A percentile compares a stretch with the other conserved stretches of the same genome.
These are phyloP conservation scores for Angomonas ambiguus DNA, from an alignment of 208 protist species.

Conservation along the genomic window DNA sequence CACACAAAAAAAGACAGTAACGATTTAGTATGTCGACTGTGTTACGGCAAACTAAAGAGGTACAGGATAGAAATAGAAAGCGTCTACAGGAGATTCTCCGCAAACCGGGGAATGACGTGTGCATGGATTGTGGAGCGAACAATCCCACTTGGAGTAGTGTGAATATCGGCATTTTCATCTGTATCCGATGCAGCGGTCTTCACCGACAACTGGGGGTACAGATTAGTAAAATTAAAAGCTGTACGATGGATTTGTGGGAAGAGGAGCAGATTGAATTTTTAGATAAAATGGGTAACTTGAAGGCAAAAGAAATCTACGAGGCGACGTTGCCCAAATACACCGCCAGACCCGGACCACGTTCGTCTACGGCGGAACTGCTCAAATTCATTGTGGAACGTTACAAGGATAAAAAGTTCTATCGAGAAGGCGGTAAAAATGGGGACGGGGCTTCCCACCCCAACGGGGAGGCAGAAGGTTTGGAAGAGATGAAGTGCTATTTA, in stretches of 20 bases:
- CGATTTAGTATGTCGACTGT: slow-evolving; percentile 29
- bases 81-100: slow-evolving; percentile 38
- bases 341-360: slow-evolving; percentile 28
- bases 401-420: slow-evolving; percentile 52
- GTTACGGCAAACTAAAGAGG: slow-evolving; percentile 33
- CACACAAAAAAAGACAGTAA: neutral
- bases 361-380: slow-evolving; percentile 34
- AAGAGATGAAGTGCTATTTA: neutral
- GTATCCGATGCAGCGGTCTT: slow-evolving; percentile 86
- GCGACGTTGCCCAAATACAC: slow-evolving; percentile 27
- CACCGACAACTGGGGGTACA: slow-evolving; percentile 90
- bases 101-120: slow-evolving; percentile 50
- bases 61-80: slow-evolving; percentile 22
- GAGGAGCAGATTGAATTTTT: slow-evolving; percentile 65
- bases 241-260: slow-evolving; percentile 85
- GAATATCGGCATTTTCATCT: slow-evolving; percentile 86
- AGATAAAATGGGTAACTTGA: slow-evolving; percentile 49
- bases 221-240: slow-evolving; percentile 82
- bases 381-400: slow-evolving; percentile 72
- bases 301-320: slow-evolving; percentile 43
- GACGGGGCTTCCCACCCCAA: neutral
- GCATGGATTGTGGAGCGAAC: slow-evolving; percentile 70
- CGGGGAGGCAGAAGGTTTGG: neutral
- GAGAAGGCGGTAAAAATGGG: neutral
- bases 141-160: slow-evolving; percentile 75